Base-by-base conservation (phyloP, 202 grass and related monocot species). In the Bolboschoenoplectus hybrid region DNA sequence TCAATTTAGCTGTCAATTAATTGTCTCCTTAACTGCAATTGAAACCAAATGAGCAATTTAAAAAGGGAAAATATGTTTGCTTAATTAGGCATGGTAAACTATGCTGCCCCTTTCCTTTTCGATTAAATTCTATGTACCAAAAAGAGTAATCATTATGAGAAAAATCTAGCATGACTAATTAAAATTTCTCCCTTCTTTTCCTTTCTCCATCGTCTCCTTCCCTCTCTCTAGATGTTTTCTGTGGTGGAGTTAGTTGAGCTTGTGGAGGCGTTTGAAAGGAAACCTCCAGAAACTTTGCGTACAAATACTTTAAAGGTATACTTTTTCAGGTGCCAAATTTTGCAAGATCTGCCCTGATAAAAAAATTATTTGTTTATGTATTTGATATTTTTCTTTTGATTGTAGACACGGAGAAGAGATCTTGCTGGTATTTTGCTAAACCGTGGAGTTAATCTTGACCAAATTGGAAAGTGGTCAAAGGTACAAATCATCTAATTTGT, bases 401-500 rank as follows among this genome's bases (percentile, higher is more conserved):
- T 79, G 67, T 84, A 99, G 97, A 99, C 97, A 0, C 86, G 97
- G 55, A 94, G 97, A 62, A 95, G 97, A 81, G 97, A 99, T 94
- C 93, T 99, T 82, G 97, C 97, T 61, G 97, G 92, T 82, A 92
- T 94, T 90, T 91, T 99, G 89, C 93, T 99, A 80, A 93, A 94
- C 79, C 95, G 97, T 89, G 97, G 93, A 57, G 94, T 99, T 75
- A 99, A 99, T 94, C 81, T 99, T 57, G 97, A 99, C 82, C 97
- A 92, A 6, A 94, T 99, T 79, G 97, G 97, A 4, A 99, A 99
- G 80, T 99, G 97, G 97, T 99, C 97, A 89, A 97, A 99, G 97
- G 97, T 99, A 89, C 60, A 49, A 7, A 83, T 82, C 3, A 56
- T 81, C 64, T 55, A 73, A 70, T 20, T 86, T 36, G 63, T 85